Percentiles rank a stretch among this genome's conserved stretches.
These are phyloP conservation scores for Puccinellia tenuiflora DNA, from an alignment of 176 grass and related monocot genomes.

Conservation along the genomic window DNA sequence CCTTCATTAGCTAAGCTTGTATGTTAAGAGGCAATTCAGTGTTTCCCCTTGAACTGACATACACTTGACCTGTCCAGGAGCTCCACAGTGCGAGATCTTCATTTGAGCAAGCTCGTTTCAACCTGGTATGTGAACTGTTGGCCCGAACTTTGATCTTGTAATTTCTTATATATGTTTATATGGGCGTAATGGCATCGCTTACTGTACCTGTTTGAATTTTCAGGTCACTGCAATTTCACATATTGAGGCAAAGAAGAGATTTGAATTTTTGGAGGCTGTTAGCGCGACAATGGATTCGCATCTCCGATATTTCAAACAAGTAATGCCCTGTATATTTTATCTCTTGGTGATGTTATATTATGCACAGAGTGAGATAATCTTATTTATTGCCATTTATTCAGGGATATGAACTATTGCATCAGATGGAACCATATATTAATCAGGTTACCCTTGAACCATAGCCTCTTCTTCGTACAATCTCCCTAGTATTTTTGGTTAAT, in stretches of 20 bases:
- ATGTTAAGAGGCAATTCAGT: slow-evolving; percentile 21
- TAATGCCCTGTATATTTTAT: slow-evolving; percentile 28
- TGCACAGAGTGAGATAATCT: slow-evolving; percentile 24
- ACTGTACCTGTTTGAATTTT: slow-evolving; percentile 21
- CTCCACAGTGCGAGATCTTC: slow-evolving; percentile 84
- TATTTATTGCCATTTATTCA: slow-evolving; percentile 41
- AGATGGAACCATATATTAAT: slow-evolving; percentile 98
- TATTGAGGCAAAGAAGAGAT: slow-evolving; percentile 98
- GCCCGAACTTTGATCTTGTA: background rate
- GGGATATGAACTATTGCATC: slow-evolving; percentile 90
- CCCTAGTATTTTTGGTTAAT: background rate
- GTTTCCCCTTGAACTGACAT: slow-evolving; percentile 2
- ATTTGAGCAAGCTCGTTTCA: slow-evolving; percentile 98
- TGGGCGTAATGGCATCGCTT: slow-evolving; percentile 15
- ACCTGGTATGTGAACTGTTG: slow-evolving; percentile 54
- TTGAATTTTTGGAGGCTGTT: slow-evolving; percentile 98
- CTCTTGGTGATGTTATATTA: slow-evolving; percentile 22
- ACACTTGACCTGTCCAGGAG: slow-evolving; percentile 54
- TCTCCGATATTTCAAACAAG: slow-evolving; percentile 99
- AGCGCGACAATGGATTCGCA: slow-evolving; percentile 93
- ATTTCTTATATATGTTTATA: background rate
- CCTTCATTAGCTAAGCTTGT: slow-evolving; percentile 15
- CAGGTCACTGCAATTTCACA: slow-evolving; percentile 91
- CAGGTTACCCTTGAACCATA: slow-evolving; percentile 52
- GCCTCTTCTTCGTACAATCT: slow-evolving; percentile 9